Percentiles rank a stretch among this genome's conserved stretches.
Evolutionary conservation across 179 eudicot species (phyloP).

Genomic region (Silene noctiflora): DNA sequence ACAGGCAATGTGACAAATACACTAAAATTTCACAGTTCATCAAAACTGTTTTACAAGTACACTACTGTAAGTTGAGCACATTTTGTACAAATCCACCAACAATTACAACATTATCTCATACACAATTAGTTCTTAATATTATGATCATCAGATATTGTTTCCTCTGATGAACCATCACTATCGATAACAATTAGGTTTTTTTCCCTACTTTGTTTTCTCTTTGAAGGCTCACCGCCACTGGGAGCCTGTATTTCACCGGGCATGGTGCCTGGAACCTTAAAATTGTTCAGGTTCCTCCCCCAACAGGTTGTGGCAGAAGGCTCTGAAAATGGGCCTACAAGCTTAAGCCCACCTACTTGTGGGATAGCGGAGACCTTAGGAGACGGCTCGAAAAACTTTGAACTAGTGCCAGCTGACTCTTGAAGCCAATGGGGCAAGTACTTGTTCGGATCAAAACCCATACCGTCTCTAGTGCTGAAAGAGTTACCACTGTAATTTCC

Average conservation of each 20-base stretch:
- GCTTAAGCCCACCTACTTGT: conserved; percentile 22
- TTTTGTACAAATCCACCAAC: conserved; percentile 26
- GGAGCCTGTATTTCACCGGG: conserved; percentile 14
- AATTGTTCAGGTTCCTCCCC: conserved; percentile 11
- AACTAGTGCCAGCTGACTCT: conserved; percentile 27
- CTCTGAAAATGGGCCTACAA: conserved; percentile 30
- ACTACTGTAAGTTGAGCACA: conserved; percentile 24
- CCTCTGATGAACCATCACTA: conserved; percentile 71
- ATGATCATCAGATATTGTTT: conserved; percentile 61
- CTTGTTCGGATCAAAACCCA: conserved; percentile 18
- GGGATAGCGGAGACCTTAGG: conserved; percentile 23
- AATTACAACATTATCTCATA: conserved; percentile 9
- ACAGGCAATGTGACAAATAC: not conserved
- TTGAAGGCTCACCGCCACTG: not conserved
- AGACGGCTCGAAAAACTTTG: conserved; percentile 22
- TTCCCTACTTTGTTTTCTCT: conserved; percentile 11
- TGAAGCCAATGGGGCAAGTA: conserved; percentile 52
- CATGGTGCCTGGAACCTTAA: conserved; percentile 6
- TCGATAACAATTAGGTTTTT: conserved; percentile 42
- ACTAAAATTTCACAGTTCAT: conserved; percentile 8
- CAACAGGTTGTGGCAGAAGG: conserved; percentile 19
- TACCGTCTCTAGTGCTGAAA: conserved; percentile 19
- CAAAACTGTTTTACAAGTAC: conserved; percentile 23
- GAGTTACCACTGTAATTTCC: conserved; percentile 18
- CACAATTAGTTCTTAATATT: conserved; percentile 22